Evolutionary conservation across 2,329 filamentous ascomycete genomes (phyloP).

Genomic region (Orbilia oligospora): DNA sequence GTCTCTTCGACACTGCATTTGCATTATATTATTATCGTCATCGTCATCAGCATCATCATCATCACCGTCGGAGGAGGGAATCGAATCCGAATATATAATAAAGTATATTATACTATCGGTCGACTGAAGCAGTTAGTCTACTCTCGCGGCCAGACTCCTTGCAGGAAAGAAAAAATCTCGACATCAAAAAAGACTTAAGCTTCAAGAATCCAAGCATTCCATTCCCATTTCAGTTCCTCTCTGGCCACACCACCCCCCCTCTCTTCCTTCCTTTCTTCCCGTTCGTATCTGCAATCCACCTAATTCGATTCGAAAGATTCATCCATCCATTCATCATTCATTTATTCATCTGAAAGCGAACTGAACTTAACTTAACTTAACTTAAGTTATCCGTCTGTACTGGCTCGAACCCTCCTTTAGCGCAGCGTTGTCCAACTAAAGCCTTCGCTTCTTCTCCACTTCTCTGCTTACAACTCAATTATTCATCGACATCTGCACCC

Average conservation of each 20-base stretch:
- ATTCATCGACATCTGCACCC: slow-evolving; percentile 60
- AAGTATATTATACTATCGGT: neutral
- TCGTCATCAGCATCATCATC: too few species aligned
- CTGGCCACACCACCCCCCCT: neutral
- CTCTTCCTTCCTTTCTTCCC: neutral
- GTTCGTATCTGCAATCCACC: slow-evolving; percentile 32
- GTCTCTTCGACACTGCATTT: slow-evolving; percentile 7
- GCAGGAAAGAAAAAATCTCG: neutral
- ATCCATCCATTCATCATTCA: too few species aligned
- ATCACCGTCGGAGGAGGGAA: too few species aligned
- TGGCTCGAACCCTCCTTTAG: slow-evolving; percentile 23
- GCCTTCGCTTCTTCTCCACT: slow-evolving; percentile 60
- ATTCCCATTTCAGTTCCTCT: slow-evolving; percentile 9
- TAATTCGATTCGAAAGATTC: slow-evolving; percentile 5
- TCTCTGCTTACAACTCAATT: slow-evolving; percentile 61
- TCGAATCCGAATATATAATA: slow-evolving; percentile 14
- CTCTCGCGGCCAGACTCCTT: too few species aligned
- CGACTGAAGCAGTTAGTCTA: too few species aligned
- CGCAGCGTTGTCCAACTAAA: slow-evolving; percentile 56
- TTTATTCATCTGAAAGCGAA: neutral
- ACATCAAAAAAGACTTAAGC: too few species aligned
- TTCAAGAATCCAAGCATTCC: neutral
- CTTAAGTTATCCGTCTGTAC: slow-evolving; percentile 1
- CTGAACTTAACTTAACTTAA: neutral
- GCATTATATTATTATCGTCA: too few species aligned